Evolutionary conservation across 1,284 basidiomycete genomes (phyloP), one percentile per base, ranked within the genome.

Genomic region (Entoloma clypeatum): DNA sequence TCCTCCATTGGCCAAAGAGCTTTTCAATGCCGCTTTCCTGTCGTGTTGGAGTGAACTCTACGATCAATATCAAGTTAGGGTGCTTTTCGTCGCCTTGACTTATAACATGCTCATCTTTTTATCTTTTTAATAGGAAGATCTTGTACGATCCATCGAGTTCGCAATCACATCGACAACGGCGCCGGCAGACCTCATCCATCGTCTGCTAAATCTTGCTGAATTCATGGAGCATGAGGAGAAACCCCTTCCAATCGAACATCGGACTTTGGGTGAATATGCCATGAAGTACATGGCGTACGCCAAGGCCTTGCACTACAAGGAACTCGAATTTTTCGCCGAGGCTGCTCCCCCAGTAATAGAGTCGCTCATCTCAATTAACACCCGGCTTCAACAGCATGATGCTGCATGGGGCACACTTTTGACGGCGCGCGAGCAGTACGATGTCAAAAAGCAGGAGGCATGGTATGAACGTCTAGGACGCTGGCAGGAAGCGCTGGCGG

Each of bases 211-310:
- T 62, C 74, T 99, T n/a, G 93, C 94, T 6, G 96, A 99, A 63
- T 99, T 99, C 62, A 97, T 99, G 91, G 96, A 99, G 64, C 96
- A 98, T 56, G 95, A 99, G 63, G 96, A 99, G 62, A 97, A 97
- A 61, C 79, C 91, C 1, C 72, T 99, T 1, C 92, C 93, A 0
- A 97, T 99, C 52, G 92, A 97, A 54, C 86, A 95, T 50, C 81
- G 90, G 37, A 89, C 90, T 9, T 78, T 99, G 4, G 96, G 96
- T 39, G 91, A 95, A 60, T 92, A 95, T 57, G 90, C 96, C 0
- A 81, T 91, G 67, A 89, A 88, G 52, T 94, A 92, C 64, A 88
- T 93, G 62, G 94, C 94, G 1, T 97, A 95, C 55, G 96, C 96
- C 9, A 99, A 99, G 61, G 95, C 96, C 0, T 73, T 99, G 28